phyloP scores from a whole-genome alignment of 176 grass and related monocot genomes.

The Aechmea fasciata region DNA sequence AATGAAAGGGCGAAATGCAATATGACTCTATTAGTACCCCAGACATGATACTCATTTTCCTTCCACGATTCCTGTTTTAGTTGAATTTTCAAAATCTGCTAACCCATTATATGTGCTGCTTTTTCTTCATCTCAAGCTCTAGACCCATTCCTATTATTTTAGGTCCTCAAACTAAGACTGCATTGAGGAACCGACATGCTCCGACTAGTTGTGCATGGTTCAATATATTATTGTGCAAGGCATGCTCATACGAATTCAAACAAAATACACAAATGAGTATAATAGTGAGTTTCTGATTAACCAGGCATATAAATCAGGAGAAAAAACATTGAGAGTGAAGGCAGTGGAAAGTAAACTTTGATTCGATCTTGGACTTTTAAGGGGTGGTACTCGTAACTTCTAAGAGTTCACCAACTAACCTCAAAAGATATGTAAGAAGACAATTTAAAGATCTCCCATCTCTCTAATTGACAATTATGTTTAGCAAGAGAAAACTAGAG shows the following conservation, averaged over 20 bases:
- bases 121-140: not conserved
- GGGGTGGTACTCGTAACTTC: not conserved
- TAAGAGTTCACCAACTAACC: not conserved
- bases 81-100: no score
- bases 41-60: no score
- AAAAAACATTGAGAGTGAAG: not conserved
- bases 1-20: no score
- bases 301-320: no score
- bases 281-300: no score
- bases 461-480: not conserved
- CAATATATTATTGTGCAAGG: not conserved
- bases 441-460: not conserved
- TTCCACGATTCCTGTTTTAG: no score
- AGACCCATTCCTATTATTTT: not conserved
- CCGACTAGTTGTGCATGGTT: not conserved
- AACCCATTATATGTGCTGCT: no score
- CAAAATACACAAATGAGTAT: not conserved
- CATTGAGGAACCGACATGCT: not conserved
- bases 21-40: no score
- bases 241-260: not conserved
- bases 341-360: not conserved
- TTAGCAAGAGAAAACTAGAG: not conserved
- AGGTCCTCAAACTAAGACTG: not conserved
- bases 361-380: not conserved
- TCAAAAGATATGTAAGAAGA: not conserved